Evolutionary conservation across 2,329 filamentous ascomycete genomes (phyloP).

Genomic region (Gliomastix tumulicola): DNA sequence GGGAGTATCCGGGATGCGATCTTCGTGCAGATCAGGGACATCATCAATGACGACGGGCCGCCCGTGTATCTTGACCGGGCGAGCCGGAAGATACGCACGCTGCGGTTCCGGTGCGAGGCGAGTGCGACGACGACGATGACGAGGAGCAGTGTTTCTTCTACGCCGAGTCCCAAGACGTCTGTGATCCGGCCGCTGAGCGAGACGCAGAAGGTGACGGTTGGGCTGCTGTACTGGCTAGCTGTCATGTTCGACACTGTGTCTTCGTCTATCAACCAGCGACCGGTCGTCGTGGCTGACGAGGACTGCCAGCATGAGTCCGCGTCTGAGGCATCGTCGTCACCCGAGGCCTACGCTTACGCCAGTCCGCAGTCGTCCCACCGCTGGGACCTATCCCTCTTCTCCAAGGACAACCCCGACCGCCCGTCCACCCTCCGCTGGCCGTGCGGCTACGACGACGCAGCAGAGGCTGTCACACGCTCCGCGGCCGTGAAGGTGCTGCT

Average conservation of each 20-base stretch:
- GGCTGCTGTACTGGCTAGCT: conserved; percentile 49
- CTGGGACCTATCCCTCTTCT: conserved; percentile 26
- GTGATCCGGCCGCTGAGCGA: too few species aligned
- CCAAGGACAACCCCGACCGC: conserved; percentile 16
- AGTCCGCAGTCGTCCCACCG: conserved; percentile 4
- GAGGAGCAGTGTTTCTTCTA: background rate
- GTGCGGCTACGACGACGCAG: conserved; percentile 44
- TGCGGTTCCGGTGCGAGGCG: conserved; percentile 25
- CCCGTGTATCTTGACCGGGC: conserved; percentile 25
- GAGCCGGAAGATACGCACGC: conserved; percentile 26
- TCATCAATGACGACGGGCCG: conserved; percentile 17
- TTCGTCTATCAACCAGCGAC: conserved; percentile 38
- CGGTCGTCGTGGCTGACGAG: conserved; percentile 29
- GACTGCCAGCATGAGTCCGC: conserved; percentile 27
- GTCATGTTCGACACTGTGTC: conserved; percentile 54
- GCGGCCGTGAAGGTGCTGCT: conserved; percentile 53
- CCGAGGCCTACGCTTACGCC: too few species aligned
- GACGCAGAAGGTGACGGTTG: conserved; percentile 28
- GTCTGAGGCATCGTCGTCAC: conserved; percentile 10
- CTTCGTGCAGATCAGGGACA: conserved; percentile 20
- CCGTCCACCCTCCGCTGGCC: conserved; percentile 36
- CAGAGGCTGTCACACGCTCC: conserved; percentile 40
- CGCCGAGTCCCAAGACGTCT: conserved; percentile 6
- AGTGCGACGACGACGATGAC: background rate
- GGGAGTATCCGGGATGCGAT: conserved; percentile 9